Base-by-base conservation (phyloP, 2,329 filamentous ascomycete genomes). In the Coniochaeta ligniaria region DNA sequence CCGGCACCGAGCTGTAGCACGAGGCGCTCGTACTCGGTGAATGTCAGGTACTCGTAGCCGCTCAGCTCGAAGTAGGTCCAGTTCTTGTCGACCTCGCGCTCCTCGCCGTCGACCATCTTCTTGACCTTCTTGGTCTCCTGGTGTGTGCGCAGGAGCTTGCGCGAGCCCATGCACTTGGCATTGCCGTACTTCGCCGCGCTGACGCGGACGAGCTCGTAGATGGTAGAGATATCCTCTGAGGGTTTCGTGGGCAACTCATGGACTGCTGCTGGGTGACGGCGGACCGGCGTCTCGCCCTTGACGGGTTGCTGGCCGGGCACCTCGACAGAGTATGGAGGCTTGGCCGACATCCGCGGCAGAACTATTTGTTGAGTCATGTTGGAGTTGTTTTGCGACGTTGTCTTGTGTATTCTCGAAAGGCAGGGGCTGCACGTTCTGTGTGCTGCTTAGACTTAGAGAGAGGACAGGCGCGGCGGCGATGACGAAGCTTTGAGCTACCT, bases 1-100 rank as follows among this genome's bases (percentile, higher is more conserved):
- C 87, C 91, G 31, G 84, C 79, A 58, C 90, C 91, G 36, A 92
- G 71, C 66, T 89, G 80, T 45, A 90, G 76, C 26, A 81, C 83
- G 68, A 88, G 77, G 71, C 85, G 81, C 78, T 93, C 86, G 71
- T 92, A 95, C 74, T 95, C 88, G 67, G 84, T 81, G 76, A 90
- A 96, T 70, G 82, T 88, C 71, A 89, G 80, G 79, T 89, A 96
- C 63, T 86, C 83, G 79, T 94, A 96, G 58, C 80, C 80, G 71
- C 88, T 89, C 68, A 94, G 85, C 79, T 96, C 91, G 72, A 91
- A 95, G 76, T 90, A 96, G 60, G 87, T 89, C 91, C 91, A 96
- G 70, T 91, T 64, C 85, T 96, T 96, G 73, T 94, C 89, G 31
- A 93, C 84, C 75, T 92, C 84, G 69, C 84, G 78, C 80, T 94